Conservation (phyloP, 768 basidiomycete species). For the Boletus edulis region DNA sequence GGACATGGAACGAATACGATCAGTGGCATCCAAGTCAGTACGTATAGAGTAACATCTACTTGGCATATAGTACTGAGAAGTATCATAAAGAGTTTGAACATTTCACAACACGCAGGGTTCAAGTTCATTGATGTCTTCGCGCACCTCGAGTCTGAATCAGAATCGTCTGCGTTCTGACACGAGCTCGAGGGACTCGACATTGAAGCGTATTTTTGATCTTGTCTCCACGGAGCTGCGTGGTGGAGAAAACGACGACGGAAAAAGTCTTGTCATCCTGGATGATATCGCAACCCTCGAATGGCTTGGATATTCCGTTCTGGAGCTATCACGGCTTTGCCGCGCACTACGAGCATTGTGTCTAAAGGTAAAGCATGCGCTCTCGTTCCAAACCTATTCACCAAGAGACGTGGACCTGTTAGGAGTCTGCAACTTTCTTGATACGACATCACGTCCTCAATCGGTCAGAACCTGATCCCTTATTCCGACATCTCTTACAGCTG, state of each 20-base stretch:
- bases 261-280: constrained; percentile 61
- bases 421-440: constrained; percentile 52
- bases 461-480: constrained; percentile 57
- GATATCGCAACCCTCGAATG: constrained; percentile 68
- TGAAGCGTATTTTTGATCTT: constrained; percentile 38
- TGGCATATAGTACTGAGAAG: constrained; percentile 4
- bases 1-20: constrained; percentile 57
- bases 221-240: constrained; percentile 28
- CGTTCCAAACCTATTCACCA: not conserved
- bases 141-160: constrained; percentile 26
- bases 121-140: constrained; percentile 54
- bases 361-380: constrained; percentile 39
- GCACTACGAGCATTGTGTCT: constrained; percentile 56
- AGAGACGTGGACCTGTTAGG: constrained; percentile 33
- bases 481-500: constrained; percentile 57
- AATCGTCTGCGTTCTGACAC: constrained; percentile 8
- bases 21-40: constrained; percentile 63
- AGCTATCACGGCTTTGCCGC: constrained; percentile 56
- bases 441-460: constrained; percentile 61
- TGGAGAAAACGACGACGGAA: constrained; percentile 6
- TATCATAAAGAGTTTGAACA: constrained; percentile 31
- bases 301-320: constrained; percentile 56
- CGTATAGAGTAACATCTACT: constrained; percentile 22
- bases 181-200: constrained; percentile 2
- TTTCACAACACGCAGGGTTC: constrained; percentile 40